Evolutionary conservation across 2,329 filamentous ascomycete genomes (phyloP), one percentile per base, ranked within the genome.

Genomic region (Claviceps cyperi): DNA sequence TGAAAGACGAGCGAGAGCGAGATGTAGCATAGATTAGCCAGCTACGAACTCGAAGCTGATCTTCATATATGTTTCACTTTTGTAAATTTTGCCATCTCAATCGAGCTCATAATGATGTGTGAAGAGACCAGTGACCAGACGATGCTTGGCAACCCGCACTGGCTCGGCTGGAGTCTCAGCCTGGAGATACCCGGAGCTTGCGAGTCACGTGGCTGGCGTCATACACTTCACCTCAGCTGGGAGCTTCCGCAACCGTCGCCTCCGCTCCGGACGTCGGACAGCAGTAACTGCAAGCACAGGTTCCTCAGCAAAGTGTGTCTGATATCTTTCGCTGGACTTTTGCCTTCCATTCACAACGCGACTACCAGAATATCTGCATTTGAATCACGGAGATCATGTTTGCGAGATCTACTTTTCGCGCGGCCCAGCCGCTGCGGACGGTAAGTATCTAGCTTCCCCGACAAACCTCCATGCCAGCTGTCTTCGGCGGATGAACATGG

Each of bases 401-500:
- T 62, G 74, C 82, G 54, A 74, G 83, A 72, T 74, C 80, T 60
- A 71, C 73, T 55, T 74, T 84, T 63, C 76, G 81, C 62, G 76
- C 74, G 58, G 75, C 76, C 49, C 78, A 80, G 69, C 81, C 83
- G 57, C 66, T 85, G 57, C 78, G 74, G 66, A 76, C 76, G 70
- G 83, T 86, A 70, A 63, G 77, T 59, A 39, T n/a, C n/a, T 32
- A 32, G 28, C 28, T 32, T 48, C 15, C 14, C 7, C n/a, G 15
- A 38, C 9, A 2, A 15, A 6, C 22, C 11, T 6, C 15, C n/a
- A 19, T 5, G 15, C 24, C 43, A 17, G 43, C 22, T 28, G 11
- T 8, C 13, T 11, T n/a, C 37, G 14, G 19, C 36, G 13, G 17
- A 35, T 21, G 13, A 11, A 28, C 21, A 41, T 21, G 19, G 19